phyloP scores from a whole-genome alignment of 2,329 filamentous ascomycete genomes.

The Alternaria sp. region DNA sequence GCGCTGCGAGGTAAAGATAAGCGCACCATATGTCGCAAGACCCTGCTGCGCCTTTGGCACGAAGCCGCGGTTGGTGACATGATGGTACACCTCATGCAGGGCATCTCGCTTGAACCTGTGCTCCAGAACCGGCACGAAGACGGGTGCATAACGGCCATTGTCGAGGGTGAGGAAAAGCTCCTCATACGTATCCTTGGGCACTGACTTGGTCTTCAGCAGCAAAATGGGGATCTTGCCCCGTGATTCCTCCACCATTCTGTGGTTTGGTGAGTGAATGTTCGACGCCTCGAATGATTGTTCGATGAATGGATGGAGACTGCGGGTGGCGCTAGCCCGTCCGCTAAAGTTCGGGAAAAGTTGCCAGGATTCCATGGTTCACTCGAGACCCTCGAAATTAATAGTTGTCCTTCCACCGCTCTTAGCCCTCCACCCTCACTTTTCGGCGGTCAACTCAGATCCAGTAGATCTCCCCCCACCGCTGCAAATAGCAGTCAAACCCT shows the following conservation, averaged over 20 bases:
- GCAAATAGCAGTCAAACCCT: slow-evolving; percentile 26
- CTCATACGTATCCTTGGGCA: slow-evolving; percentile 75
- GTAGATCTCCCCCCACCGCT: slow-evolving; percentile 20
- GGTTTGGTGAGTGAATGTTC: slow-evolving; percentile 20
- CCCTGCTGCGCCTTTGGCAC: slow-evolving; percentile 28
- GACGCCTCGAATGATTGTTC: slow-evolving; percentile 10
- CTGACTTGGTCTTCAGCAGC: slow-evolving; percentile 79
- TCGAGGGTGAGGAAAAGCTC: slow-evolving; percentile 66
- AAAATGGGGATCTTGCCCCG: slow-evolving; percentile 64
- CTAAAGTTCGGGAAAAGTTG: slow-evolving; percentile 38
- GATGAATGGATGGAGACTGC: slow-evolving; percentile 15
- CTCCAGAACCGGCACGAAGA: slow-evolving; percentile 79
- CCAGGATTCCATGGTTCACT: slow-evolving; percentile 27
- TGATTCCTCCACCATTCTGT: slow-evolving; percentile 36
- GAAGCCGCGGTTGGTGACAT: slow-evolving; percentile 60
- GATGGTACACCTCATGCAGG: slow-evolving; percentile 61
- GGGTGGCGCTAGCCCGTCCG: slow-evolving; percentile 20
- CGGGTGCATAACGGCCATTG: slow-evolving; percentile 64
- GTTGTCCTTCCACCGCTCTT: slow-evolving; percentile 27
- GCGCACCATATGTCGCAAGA: slow-evolving; percentile 68
- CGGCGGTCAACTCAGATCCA: slow-evolving; percentile 15
- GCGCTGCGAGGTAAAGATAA: slow-evolving; percentile 84
- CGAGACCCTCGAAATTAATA: slow-evolving; percentile 38
- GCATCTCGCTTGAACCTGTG: slow-evolving; percentile 71
- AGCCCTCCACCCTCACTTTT: slow-evolving; percentile 12